Evolutionary conservation across 129 eudicot genomes (phyloP).

Genomic region (Artemisia annua): DNA sequence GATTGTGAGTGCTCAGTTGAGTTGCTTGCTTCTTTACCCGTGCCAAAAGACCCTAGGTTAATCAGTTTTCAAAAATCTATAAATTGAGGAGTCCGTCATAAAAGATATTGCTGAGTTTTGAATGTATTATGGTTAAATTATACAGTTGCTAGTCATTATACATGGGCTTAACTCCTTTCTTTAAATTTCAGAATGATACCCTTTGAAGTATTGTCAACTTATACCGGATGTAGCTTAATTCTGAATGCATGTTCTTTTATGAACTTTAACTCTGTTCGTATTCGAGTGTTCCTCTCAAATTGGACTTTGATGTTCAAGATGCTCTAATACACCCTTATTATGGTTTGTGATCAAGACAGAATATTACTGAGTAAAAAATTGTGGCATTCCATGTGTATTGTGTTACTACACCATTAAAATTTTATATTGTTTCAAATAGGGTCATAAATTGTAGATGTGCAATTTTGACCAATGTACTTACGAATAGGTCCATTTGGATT

Average conservation of each 20-base stretch:
- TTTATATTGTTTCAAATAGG: no score
- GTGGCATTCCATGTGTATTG: background rate
- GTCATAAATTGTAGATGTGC: no score
- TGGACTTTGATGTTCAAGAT: background rate
- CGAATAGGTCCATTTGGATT: no score
- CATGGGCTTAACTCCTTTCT: background rate
- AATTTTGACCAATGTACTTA: no score
- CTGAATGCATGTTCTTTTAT: background rate
- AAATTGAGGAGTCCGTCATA: background rate
- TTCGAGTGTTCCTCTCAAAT: background rate
- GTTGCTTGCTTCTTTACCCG: no score
- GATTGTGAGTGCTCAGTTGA: no score
- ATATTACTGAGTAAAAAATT: background rate
- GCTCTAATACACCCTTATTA: background rate
- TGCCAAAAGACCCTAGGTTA: no score
- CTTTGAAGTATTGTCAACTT: background rate
- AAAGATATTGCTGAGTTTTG: background rate
- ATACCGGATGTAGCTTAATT: background rate
- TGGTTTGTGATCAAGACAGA: background rate
- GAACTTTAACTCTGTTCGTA: background rate
- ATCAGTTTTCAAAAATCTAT: no score
- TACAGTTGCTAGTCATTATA: background rate
- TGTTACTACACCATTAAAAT: background rate
- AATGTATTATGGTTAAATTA: background rate
- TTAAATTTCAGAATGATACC: background rate